Evolutionary conservation across 768 basidiomycete species (phyloP), one percentile per base, ranked within the genome.

Genomic region (Suillus bovinus): DNA sequence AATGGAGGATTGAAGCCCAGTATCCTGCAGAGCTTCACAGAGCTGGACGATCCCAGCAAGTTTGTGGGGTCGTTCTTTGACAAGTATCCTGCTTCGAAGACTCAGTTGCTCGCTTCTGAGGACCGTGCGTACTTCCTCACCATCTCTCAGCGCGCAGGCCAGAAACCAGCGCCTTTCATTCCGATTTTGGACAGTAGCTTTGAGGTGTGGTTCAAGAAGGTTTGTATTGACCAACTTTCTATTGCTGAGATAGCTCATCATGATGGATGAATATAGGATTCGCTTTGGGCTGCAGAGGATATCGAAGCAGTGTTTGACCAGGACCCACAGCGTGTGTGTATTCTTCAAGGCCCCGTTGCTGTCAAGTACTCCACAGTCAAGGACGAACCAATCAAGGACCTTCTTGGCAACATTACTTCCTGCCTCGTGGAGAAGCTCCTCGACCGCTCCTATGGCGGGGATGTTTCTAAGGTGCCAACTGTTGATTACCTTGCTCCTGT

Each of bases 151-250:
- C 86, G 97, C 54, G 93, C 94, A 14, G 95, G 94, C 4, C 97
- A 99, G 82, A 99, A 99, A 78, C 97, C 97, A 1, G 96, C 90
- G 8, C 97, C 97, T 0, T 99, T 98, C 81, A 97, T 99, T 68
- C 96, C 96, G 5, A 88, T 99, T 34, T 85, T 99, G 58, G 96
- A 98, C 73, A 87, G 89, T 24, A 87, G 78, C 67, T 99, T 99
- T 71, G 94, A 96, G 73, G 95, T 99, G 58, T 99, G 97, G 97
- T 99, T 99, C 81, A 99, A 99, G 85, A 99, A 99, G 90, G 93
- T 91, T 64, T 44, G 81, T 65, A 47, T 39, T 34, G 6, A 16
- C 22, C 5, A 20, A 17, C 27, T 4, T 33, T 39, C 49, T 55
- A 27, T 54, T 61, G 22, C 55, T 24, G 50, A 57, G 27, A 5